phyloP scores from a whole-genome alignment of 208 protist genomes.

The Leishmania guyanensis region DNA sequence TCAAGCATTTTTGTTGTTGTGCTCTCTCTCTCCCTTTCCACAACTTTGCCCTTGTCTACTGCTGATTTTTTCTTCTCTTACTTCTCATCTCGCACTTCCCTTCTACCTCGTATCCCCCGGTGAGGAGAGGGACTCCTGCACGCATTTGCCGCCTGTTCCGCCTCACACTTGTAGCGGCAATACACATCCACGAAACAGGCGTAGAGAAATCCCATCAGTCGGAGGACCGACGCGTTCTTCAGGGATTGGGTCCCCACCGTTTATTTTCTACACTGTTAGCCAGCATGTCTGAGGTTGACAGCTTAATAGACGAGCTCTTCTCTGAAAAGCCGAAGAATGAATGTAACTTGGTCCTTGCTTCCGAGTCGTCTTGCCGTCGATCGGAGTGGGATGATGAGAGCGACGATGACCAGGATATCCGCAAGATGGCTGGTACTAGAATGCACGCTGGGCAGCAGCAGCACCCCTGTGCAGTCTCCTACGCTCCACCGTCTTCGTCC shows the following conservation, averaged over 20 bases:
- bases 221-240: background rate
- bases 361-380: conserved; percentile 3
- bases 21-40: background rate
- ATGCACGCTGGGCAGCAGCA: background rate
- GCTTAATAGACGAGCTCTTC: conserved; percentile 82
- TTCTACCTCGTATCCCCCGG: background rate
- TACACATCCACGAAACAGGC: background rate
- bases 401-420: conserved; percentile 30
- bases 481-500: background rate
- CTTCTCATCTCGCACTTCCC: background rate
- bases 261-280: conserved; percentile 8
- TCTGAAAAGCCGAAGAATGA: conserved; percentile 24
- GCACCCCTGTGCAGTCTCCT: background rate
- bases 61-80: background rate
- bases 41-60: background rate
- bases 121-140: background rate
- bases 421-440: too few relatives aligned
- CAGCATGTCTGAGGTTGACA: conserved; percentile 48
- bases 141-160: background rate
- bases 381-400: conserved; percentile 63
- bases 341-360: background rate
- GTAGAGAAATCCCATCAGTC: background rate
- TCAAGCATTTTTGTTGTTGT: background rate
- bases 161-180: background rate
- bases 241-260: background rate